Percentiles rank a stretch among this genome's conserved stretches.
Conservation (phyloP, 1,284 basidiomycete genomes). For the Laetiporus sulphureus region DNA sequence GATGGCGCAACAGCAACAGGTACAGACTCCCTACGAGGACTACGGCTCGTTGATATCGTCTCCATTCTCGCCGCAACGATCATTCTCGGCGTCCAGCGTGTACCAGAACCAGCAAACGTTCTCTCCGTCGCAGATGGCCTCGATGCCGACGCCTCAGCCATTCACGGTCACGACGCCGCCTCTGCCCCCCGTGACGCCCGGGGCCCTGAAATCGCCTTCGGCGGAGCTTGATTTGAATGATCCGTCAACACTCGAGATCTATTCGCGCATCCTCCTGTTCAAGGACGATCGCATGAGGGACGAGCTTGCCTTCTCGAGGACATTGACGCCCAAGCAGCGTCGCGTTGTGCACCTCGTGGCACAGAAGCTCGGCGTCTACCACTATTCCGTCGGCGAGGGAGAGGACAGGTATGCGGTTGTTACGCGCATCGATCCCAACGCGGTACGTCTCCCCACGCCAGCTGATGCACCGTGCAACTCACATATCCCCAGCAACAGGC, state of each 20-base stretch:
- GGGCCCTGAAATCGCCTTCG: slow-evolving; percentile 43
- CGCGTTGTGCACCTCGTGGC: slow-evolving; percentile 94
- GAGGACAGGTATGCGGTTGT: slow-evolving; percentile 93
- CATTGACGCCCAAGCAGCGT: slow-evolving; percentile 80
- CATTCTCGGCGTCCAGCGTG: slow-evolving; percentile 54
- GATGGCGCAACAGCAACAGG: slow-evolving; percentile 27
- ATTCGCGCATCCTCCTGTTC: slow-evolving; percentile 94
- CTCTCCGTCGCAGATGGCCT: slow-evolving; percentile 40
- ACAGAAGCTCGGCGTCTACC: slow-evolving; percentile 91
- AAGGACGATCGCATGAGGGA: slow-evolving; percentile 98
- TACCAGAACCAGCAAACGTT: slow-evolving; percentile 50
- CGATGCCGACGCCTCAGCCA: slow-evolving; percentile 50
- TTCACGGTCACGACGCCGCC: slow-evolving; percentile 44
- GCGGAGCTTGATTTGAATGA: slow-evolving; percentile 93
- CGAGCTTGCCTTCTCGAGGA: slow-evolving; percentile 91
- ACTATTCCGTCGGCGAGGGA: slow-evolving; percentile 90
- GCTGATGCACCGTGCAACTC: no score
- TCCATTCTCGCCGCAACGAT: slow-evolving; percentile 53
- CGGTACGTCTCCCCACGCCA: slow-evolving; percentile 34
- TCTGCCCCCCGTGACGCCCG: slow-evolving; percentile 48
- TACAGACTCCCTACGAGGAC: slow-evolving; percentile 50
- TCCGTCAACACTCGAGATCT: slow-evolving; percentile 92
- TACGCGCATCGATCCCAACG: slow-evolving; percentile 74
- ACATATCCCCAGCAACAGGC: slow-evolving; percentile 30
- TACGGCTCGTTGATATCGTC: slow-evolving; percentile 48